phyloP scores from a whole-genome alignment of 352 stramenopile species.

The Globisporangium solare region DNA sequence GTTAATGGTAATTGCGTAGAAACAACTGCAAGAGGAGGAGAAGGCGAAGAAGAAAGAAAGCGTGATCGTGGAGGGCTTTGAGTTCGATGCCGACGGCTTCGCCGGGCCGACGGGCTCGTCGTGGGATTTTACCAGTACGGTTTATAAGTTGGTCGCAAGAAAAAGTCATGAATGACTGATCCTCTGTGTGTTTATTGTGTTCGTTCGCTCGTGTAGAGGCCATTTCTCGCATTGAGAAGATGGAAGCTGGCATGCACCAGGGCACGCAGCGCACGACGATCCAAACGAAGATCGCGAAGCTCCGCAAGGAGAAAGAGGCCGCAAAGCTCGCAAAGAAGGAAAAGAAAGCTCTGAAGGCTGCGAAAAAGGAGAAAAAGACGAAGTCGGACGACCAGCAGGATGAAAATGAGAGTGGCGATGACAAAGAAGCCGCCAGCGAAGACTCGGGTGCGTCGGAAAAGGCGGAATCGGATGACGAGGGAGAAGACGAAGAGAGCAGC shows the following conservation, averaged over 20 bases:
- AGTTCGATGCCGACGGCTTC: slow-evolving; percentile 76
- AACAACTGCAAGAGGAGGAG: slow-evolving; percentile 42
- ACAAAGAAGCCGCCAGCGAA: slow-evolving; percentile 17
- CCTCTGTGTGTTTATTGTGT: neutral
- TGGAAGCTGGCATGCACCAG: slow-evolving; percentile 51
- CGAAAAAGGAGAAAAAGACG: slow-evolving; percentile 25
- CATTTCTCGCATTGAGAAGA: slow-evolving; percentile 80
- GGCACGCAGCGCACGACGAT: slow-evolving; percentile 78
- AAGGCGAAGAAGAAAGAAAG: slow-evolving; percentile 38
- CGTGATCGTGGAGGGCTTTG: slow-evolving; percentile 78
- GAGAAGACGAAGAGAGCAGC: slow-evolving; percentile 13
- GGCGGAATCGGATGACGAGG: neutral
- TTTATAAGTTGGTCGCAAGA: no score
- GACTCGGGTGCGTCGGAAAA: slow-evolving; percentile 19
- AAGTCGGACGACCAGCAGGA: slow-evolving; percentile 9
- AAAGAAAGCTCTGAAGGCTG: slow-evolving; percentile 42
- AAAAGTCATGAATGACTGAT: neutral
- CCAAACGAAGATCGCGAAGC: slow-evolving; percentile 83
- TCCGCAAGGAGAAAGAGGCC: slow-evolving; percentile 63
- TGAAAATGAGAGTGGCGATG: slow-evolving; percentile 14
- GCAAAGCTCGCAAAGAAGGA: slow-evolving; percentile 52
- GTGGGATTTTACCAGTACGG: slow-evolving; percentile 82
- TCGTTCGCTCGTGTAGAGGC: slow-evolving; percentile 26
- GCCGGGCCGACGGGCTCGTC: slow-evolving; percentile 52
- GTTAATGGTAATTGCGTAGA: slow-evolving; percentile 14